Evolutionary conservation across 176 grass and related monocot species (phyloP).

Genomic region (Eleusine coracana): DNA sequence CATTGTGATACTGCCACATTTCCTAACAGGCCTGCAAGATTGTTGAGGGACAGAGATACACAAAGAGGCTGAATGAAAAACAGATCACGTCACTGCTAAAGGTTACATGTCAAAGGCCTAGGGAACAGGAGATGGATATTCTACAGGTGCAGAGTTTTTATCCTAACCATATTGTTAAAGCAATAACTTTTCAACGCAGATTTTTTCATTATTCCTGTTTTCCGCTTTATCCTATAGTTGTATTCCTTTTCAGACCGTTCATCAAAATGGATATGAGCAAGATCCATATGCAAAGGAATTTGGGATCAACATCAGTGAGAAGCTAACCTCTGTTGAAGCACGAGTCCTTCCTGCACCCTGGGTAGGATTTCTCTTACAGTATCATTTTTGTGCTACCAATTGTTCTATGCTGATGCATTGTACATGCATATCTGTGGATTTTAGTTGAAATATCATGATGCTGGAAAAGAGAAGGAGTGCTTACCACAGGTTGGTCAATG

Average conservation of each 20-base stretch:
- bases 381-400: slow-evolving; percentile 14
- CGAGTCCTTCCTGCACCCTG: slow-evolving; percentile 98
- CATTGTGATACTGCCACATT: neutral
- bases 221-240: neutral
- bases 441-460: slow-evolving; percentile 94
- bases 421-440: slow-evolving; percentile 21
- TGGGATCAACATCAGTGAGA: slow-evolving; percentile 96
- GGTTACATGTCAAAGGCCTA: slow-evolving; percentile 97
- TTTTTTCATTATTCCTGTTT: neutral
- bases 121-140: slow-evolving; percentile 96
- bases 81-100: slow-evolving; percentile 97
- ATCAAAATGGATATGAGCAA: slow-evolving; percentile 93
- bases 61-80: slow-evolving; percentile 98
- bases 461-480: slow-evolving; percentile 98
- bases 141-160: slow-evolving; percentile 64
- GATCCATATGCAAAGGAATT: slow-evolving; percentile 99
- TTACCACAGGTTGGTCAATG: slow-evolving; percentile 98
- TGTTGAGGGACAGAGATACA: slow-evolving; percentile 96
- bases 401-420: slow-evolving; percentile 18
- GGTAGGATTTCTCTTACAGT: slow-evolving; percentile 48
- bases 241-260: slow-evolving; percentile 79
- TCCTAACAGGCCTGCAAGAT: slow-evolving; percentile 88
- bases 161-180: neutral
- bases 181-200: neutral
- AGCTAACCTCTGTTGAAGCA: slow-evolving; percentile 93